phyloP scores from a whole-genome alignment of 73 alveolate species.

The Blepharisma stoltei region DNA sequence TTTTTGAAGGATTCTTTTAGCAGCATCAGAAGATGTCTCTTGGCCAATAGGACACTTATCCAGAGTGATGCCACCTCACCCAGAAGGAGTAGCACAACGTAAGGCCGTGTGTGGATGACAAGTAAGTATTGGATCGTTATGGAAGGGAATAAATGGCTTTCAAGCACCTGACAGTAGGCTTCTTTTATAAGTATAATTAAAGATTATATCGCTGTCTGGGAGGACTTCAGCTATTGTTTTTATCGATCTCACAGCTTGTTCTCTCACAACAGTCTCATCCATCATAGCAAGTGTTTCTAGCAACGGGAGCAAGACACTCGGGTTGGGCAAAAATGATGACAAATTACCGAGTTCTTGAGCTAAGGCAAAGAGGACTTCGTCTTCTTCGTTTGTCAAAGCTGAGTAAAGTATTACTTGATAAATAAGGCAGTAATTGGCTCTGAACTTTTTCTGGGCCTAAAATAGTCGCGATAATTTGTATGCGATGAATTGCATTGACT shows the following conservation, averaged over 20 bases:
- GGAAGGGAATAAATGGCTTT: no score
- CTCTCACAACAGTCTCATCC: constrained; percentile 83
- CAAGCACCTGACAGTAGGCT: no score
- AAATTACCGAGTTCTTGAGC: constrained; percentile 89
- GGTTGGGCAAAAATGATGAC: constrained; percentile 26
- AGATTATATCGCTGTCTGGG: constrained; percentile 68
- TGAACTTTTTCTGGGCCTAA: constrained; percentile 75
- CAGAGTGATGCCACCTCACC: no score
- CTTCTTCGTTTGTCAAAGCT: constrained; percentile 74
- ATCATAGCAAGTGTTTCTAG: constrained; percentile 58
- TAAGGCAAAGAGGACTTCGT: constrained; percentile 94
- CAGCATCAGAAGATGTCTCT: no score
- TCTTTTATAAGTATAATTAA: no score
- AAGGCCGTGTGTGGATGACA: no score
- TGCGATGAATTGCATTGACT: constrained; percentile 95
- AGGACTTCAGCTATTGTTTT: constrained; percentile 57
- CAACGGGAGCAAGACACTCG: constrained; percentile 40
- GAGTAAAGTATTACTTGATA: constrained; percentile 50
- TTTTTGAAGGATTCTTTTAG: no score
- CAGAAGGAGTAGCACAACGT: no score
- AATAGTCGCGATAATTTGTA: constrained; percentile 76
- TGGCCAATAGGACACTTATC: no score
- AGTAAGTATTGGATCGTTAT: no score
- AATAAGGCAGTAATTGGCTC: constrained; percentile 77
- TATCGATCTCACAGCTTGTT: constrained; percentile 74